Conservation (phyloP, 2,329 filamentous ascomycete genomes). For the Didymella arachidicola region DNA sequence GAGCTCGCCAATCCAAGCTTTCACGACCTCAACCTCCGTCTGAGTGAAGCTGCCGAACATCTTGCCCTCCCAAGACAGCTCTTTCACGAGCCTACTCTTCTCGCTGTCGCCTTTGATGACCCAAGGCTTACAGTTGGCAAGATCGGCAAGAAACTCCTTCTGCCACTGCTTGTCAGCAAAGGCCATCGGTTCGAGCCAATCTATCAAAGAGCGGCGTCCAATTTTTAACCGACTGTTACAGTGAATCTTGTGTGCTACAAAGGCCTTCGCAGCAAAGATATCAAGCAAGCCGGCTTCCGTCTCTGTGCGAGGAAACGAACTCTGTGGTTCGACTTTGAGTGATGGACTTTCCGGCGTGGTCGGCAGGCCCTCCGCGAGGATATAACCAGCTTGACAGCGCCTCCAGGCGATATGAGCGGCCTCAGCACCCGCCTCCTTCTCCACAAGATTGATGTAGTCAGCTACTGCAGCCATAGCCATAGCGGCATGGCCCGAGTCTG, state of each 20-base stretch:
- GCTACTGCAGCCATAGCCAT: slow-evolving; percentile 54
- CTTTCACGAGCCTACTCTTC: slow-evolving; percentile 54
- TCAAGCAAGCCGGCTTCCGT: slow-evolving; percentile 25
- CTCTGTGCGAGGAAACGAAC: slow-evolving; percentile 19
- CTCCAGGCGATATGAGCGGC: slow-evolving; percentile 51
- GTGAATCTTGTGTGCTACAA: slow-evolving; percentile 53
- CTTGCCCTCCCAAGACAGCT: slow-evolving; percentile 56
- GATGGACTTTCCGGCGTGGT: slow-evolving; percentile 33
- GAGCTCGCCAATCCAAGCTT: slow-evolving; percentile 53
- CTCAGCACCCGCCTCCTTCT: slow-evolving; percentile 33
- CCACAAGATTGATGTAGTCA: slow-evolving; percentile 50
- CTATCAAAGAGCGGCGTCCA: slow-evolving; percentile 48
- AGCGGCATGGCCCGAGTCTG: slow-evolving; percentile 58
- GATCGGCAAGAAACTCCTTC: slow-evolving; percentile 47
- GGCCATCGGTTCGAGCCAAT: slow-evolving; percentile 53
- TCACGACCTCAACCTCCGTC: slow-evolving; percentile 50
- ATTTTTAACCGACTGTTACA: slow-evolving; percentile 52
- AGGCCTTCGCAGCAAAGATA: slow-evolving; percentile 52
- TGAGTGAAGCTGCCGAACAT: slow-evolving; percentile 62
- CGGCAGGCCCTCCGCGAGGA: slow-evolving; percentile 44
- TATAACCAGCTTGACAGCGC: slow-evolving; percentile 55
- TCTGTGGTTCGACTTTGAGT: slow-evolving; percentile 15
- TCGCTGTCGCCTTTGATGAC: slow-evolving; percentile 51
- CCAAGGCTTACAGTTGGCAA: slow-evolving; percentile 53
- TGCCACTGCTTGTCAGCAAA: slow-evolving; percentile 46